Percentiles rank a stretch among this genome's conserved stretches.
Conservation (phyloP, 192 early-diverging fungal species). For the Gaertneriomyces semiglobifer region DNA sequence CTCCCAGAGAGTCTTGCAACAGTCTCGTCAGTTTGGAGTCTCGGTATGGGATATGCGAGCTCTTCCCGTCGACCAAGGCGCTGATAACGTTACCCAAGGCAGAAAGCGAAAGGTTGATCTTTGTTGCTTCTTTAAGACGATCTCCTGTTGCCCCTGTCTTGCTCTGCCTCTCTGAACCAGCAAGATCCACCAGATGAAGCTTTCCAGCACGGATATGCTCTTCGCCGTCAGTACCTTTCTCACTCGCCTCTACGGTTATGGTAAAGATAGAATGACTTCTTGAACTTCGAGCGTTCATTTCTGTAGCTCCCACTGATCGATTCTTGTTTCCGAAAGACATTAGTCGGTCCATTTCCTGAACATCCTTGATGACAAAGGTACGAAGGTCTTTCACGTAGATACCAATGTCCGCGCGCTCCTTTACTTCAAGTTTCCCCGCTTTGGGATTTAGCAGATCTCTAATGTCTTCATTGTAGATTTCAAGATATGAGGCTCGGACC, state of each 20-base stretch:
- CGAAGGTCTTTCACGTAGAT: conserved; percentile 62
- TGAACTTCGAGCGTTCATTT: conserved; percentile 81
- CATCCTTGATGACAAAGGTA: conserved; percentile 61
- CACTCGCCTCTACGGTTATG: conserved; percentile 61
- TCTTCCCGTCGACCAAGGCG: conserved; percentile 61
- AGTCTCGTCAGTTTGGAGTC: conserved; percentile 65
- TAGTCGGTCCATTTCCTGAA: conserved; percentile 61
- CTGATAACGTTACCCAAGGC: conserved; percentile 65
- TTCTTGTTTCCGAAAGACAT: conserved; percentile 70
- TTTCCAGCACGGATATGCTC: conserved; percentile 61
- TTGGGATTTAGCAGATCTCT: conserved; percentile 76
- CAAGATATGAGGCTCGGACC: conserved; percentile 83
- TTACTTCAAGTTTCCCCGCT: conserved; percentile 54
- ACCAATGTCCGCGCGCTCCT: conserved; percentile 59
- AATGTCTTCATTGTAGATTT: conserved; percentile 93
- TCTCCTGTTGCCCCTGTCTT: conserved; percentile 64
- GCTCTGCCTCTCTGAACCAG: conserved; percentile 57
- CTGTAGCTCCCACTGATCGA: conserved; percentile 60
- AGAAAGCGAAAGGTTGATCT: conserved; percentile 62
- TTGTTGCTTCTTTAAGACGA: conserved; percentile 62
- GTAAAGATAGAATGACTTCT: conserved; percentile 63
- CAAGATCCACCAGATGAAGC: conserved; percentile 62
- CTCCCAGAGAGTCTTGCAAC: conserved; percentile 64
- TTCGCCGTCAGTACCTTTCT: conserved; percentile 39
- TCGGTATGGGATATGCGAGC: conserved; percentile 61